A percentile compares a stretch with the other conserved stretches of the same genome.
phyloP scores from a whole-genome alignment of 2,329 filamentous ascomycete species.

The Fusarium graminum region DNA sequence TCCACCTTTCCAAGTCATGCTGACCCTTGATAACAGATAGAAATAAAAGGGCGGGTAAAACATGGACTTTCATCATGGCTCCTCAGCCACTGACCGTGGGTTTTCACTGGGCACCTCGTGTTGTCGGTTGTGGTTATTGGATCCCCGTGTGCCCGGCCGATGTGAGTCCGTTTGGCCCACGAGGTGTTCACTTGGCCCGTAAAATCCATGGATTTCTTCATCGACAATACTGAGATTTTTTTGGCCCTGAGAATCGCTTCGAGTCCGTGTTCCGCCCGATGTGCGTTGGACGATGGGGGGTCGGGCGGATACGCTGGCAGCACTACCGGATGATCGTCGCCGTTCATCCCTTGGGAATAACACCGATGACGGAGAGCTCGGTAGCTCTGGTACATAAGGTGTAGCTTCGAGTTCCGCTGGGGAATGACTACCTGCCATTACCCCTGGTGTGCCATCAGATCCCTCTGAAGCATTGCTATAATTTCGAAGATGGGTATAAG shows the following conservation, averaged over 20 bases:
- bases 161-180: constrained; percentile 58
- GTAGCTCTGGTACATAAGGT: constrained; percentile 55
- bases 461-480: constrained; percentile 61
- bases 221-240: constrained; percentile 52
- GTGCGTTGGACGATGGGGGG: constrained; percentile 47
- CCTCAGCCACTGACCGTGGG: constrained; percentile 10
- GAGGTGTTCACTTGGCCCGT: constrained; percentile 57
- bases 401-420: constrained; percentile 56
- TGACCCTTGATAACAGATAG: background rate
- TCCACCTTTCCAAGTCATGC: background rate
- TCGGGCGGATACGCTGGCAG: constrained; percentile 29
- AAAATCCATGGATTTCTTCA: constrained; percentile 64
- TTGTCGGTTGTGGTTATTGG: constrained; percentile 4
- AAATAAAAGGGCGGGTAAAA: background rate
- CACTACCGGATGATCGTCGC: constrained; percentile 49
- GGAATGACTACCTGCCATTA: constrained; percentile 24
- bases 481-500: constrained; percentile 56
- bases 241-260: constrained; percentile 45
- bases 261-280: constrained; percentile 47
- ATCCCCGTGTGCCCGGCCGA: constrained; percentile 36
- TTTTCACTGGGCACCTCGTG: background rate
- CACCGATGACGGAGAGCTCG: constrained; percentile 48
- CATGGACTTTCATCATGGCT: background rate
- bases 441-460: constrained; percentile 52
- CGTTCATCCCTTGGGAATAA: constrained; percentile 40